Base-by-base conservation (phyloP, 805 yeast species). In the Metahyphopichia silvanorum region DNA sequence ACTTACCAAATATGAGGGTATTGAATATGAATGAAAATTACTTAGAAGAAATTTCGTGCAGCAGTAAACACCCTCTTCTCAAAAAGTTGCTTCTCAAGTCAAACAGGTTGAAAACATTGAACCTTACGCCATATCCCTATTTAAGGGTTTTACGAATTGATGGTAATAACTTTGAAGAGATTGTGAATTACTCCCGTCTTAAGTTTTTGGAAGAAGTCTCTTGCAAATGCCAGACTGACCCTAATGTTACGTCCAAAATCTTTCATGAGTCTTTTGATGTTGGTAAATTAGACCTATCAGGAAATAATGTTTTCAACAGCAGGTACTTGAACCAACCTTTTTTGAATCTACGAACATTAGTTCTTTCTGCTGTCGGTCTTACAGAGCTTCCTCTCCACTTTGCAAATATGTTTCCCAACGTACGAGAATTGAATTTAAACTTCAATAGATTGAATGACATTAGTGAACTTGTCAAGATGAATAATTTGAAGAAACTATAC, bases 351-450 rank as follows among this genome's bases (percentile, higher is more conserved):
- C 65, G 55, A 19, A 48, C 43, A 11, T 47, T 76, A 26, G 58
- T 57, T n/a, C 39, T 76, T n/a, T 58, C 76, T 1, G 77, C 79
- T 0, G 64, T 69, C 60, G 62, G 63, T 25, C 40, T 75, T n/a
- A 49, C 49, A 3, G 23, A 34, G 2, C 43, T 74, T 12, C 77
- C 79, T 0, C 27, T 18, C 0, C 43, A 53, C 7, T 66, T 76
- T 34, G 45, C 57, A 5, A 34, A 44, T 2, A 29, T 57, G 22
- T 75, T 74, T 43, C 78, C 79, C 17, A 60, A 73, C 37, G 55
- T 76, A 25, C 38, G 61, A 14, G 72, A 69, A 29, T 49, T 76
- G 34, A 74, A 75, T 39, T 56, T 76, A 33, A 74, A 72, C 37
- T 76, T 76, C 53, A 76, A 76, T 47, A 57, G 53, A 23, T 39